Evolutionary conservation across 1,284 basidiomycete genomes (phyloP), one percentile per base, ranked within the genome.

Genomic region (Neolentinus lepideus): DNA sequence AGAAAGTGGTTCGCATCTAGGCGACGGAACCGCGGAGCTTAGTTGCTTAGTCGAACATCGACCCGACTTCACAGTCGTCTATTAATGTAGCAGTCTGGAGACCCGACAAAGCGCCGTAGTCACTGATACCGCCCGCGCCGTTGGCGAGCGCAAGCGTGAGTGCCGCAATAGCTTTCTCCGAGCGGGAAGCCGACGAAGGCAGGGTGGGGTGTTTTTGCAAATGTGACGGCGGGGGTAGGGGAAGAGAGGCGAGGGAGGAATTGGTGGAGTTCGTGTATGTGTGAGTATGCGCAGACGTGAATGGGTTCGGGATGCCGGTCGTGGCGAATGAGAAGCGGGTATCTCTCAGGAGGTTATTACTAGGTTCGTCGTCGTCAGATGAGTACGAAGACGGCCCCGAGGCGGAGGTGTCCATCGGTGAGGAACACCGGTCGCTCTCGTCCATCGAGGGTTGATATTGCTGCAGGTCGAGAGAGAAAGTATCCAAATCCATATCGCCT

Each of bases 111-210:
- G 47, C 21, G 6, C 27, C 47, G 27, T 88, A 88, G 62, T 88
- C 85, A 56, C 72, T 79, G 43, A 88, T 67, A 45, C 83, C 77
- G 2, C 80, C 84, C n/a, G 85, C 84, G 33, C 85, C 86, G 59
- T 80, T 86, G 4, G 83, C 83, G 65, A 88, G 74, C 14, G 83
- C 84, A 3, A 88, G 69, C 51, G 73, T 77, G 19, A 88, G 71
- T 14, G 80, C 83, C 22, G 79, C 82, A 50, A 88, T 70, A n/a
- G 78, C 79, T 62, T 82, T 84, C 57, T 85, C 83, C 12, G 76
- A 72, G 45, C 71, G 71, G 36, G 76, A 71, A 11, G 77, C 59
- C 8, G 60, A 57, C 24, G 60, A 60, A 36, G 61, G 59, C 21
- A 59, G 38, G 51, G 48, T 55, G 35, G 6, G 50, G 45, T n/a